Percentiles rank a stretch among this genome's conserved stretches.
Evolutionary conservation across 75 land plant species (phyloP).

Genomic region (Adiantum capillusveneris): DNA sequence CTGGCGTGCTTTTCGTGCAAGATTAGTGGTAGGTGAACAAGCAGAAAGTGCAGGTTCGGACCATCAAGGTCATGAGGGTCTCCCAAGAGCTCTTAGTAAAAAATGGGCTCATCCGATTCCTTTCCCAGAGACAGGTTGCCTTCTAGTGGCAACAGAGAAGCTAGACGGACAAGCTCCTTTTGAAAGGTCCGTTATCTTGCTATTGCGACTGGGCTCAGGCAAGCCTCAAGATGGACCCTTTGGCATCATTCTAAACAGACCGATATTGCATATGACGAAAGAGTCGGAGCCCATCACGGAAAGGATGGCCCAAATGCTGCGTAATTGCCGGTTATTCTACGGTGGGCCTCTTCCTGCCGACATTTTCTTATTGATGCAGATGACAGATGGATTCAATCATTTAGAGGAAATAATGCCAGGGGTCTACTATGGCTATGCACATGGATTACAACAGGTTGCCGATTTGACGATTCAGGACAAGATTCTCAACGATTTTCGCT

Average conservation of each 20-base stretch:
- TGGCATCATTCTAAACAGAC: conserved; percentile 78
- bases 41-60: conserved; percentile 5
- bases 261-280: conserved; percentile 54
- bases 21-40: conserved; percentile 46
- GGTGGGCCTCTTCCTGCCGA: conserved; percentile 87
- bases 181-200: conserved; percentile 73
- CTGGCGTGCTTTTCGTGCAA: conserved; percentile 73
- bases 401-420: conserved; percentile 78
- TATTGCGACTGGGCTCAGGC: conserved; percentile 61
- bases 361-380: conserved; percentile 50
- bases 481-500: conserved; percentile 53
- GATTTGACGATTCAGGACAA: conserved; percentile 29
- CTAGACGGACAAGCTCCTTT: conserved; percentile 65
- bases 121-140: conserved; percentile 69
- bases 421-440: conserved; percentile 52
- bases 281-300: conserved; percentile 54
- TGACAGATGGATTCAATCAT: conserved; percentile 24
- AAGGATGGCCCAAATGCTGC: conserved; percentile 51
- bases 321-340: conserved; percentile 58
- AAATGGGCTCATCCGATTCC: conserved; percentile 85
- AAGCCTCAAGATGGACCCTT: conserved; percentile 70
- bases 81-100: conserved; percentile 24
- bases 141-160: conserved; percentile 86
- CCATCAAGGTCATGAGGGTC: background rate
- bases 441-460: conserved; percentile 45